These are phyloP conservation scores for Gnomoniopsis smithogilvyi DNA, from an alignment of 2,329 filamentous ascomycete genomes.

Conservation along the genomic window DNA sequence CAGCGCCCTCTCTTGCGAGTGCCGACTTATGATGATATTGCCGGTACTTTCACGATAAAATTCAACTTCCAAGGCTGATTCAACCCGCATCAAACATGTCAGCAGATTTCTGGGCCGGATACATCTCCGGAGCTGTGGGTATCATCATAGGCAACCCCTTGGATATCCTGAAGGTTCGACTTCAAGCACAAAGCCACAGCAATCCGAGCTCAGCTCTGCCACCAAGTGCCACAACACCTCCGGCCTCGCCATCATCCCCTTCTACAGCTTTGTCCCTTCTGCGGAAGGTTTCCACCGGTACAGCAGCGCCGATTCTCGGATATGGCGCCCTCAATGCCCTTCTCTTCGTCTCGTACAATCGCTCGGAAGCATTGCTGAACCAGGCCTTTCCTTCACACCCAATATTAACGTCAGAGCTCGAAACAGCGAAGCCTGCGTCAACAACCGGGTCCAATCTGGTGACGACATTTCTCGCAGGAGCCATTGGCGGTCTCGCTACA, in stretches of 20 bases:
- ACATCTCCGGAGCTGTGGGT: constrained; percentile 78
- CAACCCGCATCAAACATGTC: constrained; percentile 53
- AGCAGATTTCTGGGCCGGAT: constrained; percentile 91
- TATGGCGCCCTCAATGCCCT: constrained; percentile 90
- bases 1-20: not conserved
- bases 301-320: constrained; percentile 80
- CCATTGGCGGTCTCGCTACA: constrained; percentile 76
- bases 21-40: not conserved
- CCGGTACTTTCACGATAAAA: not conserved
- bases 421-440: constrained; percentile 1
- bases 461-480: constrained; percentile 76
- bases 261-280: constrained; percentile 24
- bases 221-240: constrained; percentile 7
- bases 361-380: constrained; percentile 64
- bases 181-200: constrained; percentile 62
- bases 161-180: constrained; percentile 65
- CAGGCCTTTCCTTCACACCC: constrained; percentile 21
- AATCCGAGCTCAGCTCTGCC: constrained; percentile 14
- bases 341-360: constrained; percentile 88
- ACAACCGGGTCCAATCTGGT: constrained; percentile 49
- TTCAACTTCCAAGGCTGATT: not conserved
- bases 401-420: constrained; percentile 24
- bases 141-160: constrained; percentile 89
- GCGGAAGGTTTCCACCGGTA: constrained; percentile 52
- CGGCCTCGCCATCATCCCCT: constrained; percentile 15